phyloP scores from a whole-genome alignment of 257 asterid species.

The Penstemon barbatus region DNA sequence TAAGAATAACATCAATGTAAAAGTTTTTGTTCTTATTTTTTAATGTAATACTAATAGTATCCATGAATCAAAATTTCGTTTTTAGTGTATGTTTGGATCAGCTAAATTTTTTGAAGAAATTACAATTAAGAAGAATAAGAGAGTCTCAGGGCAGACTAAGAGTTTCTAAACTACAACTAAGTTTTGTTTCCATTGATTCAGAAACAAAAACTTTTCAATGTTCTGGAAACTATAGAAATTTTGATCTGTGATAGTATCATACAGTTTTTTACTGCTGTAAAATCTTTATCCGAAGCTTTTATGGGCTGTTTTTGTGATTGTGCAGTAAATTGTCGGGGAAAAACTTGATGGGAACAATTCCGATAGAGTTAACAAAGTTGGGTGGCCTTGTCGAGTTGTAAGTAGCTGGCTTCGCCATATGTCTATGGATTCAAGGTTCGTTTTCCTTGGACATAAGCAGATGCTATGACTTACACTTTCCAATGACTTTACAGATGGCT shows the following conservation, averaged over 20 bases:
- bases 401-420: constrained; percentile 24
- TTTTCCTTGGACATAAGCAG: constrained; percentile 7
- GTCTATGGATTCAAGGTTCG: neutral
- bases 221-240: too few species aligned
- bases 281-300: constrained; percentile 4
- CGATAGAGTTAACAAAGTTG: constrained; percentile 47
- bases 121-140: too few species aligned
- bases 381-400: constrained; percentile 50
- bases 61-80: neutral
- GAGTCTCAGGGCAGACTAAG: too few species aligned
- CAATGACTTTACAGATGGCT: constrained; percentile 72
- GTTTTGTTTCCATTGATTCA: too few species aligned
- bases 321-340: constrained; percentile 73
- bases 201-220: too few species aligned
- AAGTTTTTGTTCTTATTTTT: constrained; percentile 23
- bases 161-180: too few species aligned
- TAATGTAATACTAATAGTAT: neutral
- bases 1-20: constrained; percentile 76
- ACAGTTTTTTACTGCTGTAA: constrained; percentile 4
- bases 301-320: constrained; percentile 18
- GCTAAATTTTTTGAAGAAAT: too few species aligned
- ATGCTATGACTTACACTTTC: constrained; percentile 13
- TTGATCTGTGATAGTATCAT: neutral
- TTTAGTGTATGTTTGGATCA: too few species aligned
- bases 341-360: constrained; percentile 49